Evolutionary conservation across 345 rosid species (phyloP).

Genomic region (Aurinia saxatilis): DNA sequence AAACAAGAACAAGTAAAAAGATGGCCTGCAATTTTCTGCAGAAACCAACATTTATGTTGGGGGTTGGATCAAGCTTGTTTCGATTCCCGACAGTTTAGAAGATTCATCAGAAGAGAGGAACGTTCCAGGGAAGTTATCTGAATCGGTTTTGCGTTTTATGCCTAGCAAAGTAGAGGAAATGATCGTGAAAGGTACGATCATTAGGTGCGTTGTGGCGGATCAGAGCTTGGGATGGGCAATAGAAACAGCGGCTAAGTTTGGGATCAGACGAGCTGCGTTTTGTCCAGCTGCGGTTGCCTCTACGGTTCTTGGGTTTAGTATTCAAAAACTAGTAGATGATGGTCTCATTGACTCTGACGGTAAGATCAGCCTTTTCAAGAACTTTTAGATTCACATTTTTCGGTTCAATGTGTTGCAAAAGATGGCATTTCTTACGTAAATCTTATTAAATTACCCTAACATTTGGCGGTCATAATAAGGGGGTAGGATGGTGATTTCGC

Average conservation of each 20-base stretch:
- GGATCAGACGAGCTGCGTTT: conserved; percentile 32
- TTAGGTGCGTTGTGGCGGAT: conserved; percentile 46
- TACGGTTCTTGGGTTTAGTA: conserved; percentile 23
- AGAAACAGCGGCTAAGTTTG: conserved; percentile 35
- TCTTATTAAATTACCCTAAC: too few species aligned
- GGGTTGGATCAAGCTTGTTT: conserved; percentile 28
- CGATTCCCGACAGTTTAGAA: conserved; percentile 41
- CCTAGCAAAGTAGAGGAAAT: conserved; percentile 39
- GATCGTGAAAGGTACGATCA: conserved; percentile 11
- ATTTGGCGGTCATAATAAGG: too few species aligned
- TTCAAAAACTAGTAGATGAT: conserved; percentile 35
- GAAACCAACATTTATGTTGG: not conserved
- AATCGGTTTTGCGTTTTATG: conserved; percentile 26
- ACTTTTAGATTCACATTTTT: too few species aligned
- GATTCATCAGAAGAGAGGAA: conserved; percentile 32
- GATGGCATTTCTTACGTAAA: too few species aligned
- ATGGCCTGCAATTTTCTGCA: too few species aligned
- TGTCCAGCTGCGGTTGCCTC: conserved; percentile 35
- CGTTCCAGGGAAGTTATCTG: conserved; percentile 19
- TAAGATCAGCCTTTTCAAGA: too few species aligned
- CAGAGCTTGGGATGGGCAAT: conserved; percentile 27
- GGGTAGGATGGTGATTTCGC: too few species aligned
- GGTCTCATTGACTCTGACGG: conserved; percentile 41
- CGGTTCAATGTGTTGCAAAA: too few species aligned
- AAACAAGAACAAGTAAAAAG: too few species aligned